Evolutionary conservation across 257 asterid genomes (phyloP), one percentile per base, ranked within the genome.

Genomic region (Ophiorrhiza pumila): DNA sequence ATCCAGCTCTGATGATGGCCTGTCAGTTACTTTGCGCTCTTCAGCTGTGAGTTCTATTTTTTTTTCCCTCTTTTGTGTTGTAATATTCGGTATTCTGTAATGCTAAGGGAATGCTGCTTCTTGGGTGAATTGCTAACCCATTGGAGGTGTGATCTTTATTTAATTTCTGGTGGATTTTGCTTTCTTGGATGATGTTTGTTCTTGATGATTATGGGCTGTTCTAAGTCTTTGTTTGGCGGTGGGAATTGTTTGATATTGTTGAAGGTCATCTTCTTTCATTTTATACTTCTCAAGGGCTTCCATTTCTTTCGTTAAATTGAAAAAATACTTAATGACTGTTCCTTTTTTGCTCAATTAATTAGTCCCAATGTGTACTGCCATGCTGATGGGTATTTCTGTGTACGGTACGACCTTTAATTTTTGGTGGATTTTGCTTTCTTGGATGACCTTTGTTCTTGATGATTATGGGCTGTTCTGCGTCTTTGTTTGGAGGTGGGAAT

Each of bases 1-100:
- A 52, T 80, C 95, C 70, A 86, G 68, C 60, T 85, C 87, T 18
- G 87, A 80, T 79, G 91, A 82, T 31, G 3, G 32, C 41, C 71
- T 34, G n/a, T 83, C 93, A 42, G 43, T 81, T 65, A 78, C 82
- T 75, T 78, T 90, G 82, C 65, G 39, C 67, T 76, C 98, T 62
- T 71, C 76, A 65, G 65, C 87, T 71, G 97, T 91, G 85, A 85
- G 96, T 67, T 32, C 15, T 17, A 29, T 3, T 2, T 25, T 41
- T n/a, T 5, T 70, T 37, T 20, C 11, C 52, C 23, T n/a, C 2
- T 17, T 14, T 52, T 52, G 13, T n/a, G n/a, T n/a, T 46, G 18
- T 46, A 46, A 50, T 20, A n/a, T n/a, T n/a, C n/a, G n/a, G n/a
- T n/a, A n/a, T 50, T 37, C 20, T 50, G 25, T 20, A 50, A 50